Base-by-base conservation (phyloP, 2,329 filamentous ascomycete species). In the Hymenoscyphus infarciens region DNA sequence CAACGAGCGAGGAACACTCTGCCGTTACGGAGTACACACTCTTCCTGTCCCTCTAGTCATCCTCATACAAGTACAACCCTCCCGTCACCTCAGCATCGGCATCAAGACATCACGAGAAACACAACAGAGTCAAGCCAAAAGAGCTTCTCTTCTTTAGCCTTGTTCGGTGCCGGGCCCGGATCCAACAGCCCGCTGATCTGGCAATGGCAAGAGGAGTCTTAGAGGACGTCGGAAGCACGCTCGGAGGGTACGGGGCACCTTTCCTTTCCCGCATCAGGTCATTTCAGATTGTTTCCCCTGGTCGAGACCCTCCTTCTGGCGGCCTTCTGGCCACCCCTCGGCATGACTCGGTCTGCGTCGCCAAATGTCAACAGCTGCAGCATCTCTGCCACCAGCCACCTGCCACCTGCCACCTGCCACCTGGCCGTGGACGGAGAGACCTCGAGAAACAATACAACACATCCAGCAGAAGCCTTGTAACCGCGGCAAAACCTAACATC, bases 291-390 rank as follows among this genome's bases (percentile, higher is more conserved):
- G 6, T 22, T 25, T 22, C 19, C 45, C 45, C 45, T 49, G 45
- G 19, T 52, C 19, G 5, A 13, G 19, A 11, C 45, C 45, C 45
- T 27, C 19, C 25, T 52, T 52, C n/a, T 52, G 19, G 22, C 10
- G 19, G 25, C 19, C 25, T 52, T 52, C n/a, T 52, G 19, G 22
- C 10, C 45, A 52, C 22, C 45, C 19, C 11, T 42, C 42, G 45
- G 19, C 45, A 52, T 52, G 45, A 52, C 45, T 52, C 45, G 45
- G 45, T 52, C 25, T 22, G 45, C 19, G 13, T 52, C 45, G 45
- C 45, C 10, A 52, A 25, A 16, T n/a, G 16, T 42, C 39, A 42
- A 42, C 39, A 52, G 19, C 45, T 52, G 45, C n/a, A 25, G 45
- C 19, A 10, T 22, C 45, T 52, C 19, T 52, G 19, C 45, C 45